A percentile compares a stretch with the other conserved stretches of the same genome.
These are phyloP conservation scores for Monsonia emarginata DNA, from an alignment of 441 rosid genomes.

Conservation along the genomic window DNA sequence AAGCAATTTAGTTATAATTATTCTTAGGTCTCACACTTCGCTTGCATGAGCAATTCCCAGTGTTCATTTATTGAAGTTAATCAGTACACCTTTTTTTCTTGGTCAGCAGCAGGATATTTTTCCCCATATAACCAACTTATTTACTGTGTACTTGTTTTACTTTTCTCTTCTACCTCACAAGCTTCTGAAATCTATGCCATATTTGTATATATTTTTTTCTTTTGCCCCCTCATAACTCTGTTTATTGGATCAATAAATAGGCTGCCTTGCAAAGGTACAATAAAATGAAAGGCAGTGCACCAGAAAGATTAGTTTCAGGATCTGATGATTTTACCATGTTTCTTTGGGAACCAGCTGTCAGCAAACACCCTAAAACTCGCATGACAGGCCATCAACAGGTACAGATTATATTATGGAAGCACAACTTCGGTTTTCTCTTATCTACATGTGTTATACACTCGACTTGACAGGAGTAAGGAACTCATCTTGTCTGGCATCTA, in stretches of 20 bases:
- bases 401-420: constrained; percentile 1
- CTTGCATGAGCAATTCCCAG: background rate
- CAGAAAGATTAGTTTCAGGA: constrained; percentile 92
- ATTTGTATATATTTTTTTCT: background rate
- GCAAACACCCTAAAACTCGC: constrained; percentile 78
- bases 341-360: constrained; percentile 88
- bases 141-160: background rate
- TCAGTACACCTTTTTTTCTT: background rate
- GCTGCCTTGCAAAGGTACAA: constrained; percentile 74
- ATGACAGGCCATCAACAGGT: constrained; percentile 98
- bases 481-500: background rate
- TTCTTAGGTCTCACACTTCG: too few species aligned
- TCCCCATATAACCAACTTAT: background rate
- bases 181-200: background rate
- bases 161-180: background rate
- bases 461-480: background rate
- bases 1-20: too few species aligned
- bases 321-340: constrained; percentile 97
- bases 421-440: background rate
- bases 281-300: constrained; percentile 67
- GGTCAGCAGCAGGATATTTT: background rate
- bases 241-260: constrained; percentile 23
- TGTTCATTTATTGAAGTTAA: background rate
- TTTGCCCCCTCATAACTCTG: background rate
- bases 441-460: background rate